phyloP scores from a whole-genome alignment of 2,329 filamentous ascomycete species.

The Gyromitra esculenta region DNA sequence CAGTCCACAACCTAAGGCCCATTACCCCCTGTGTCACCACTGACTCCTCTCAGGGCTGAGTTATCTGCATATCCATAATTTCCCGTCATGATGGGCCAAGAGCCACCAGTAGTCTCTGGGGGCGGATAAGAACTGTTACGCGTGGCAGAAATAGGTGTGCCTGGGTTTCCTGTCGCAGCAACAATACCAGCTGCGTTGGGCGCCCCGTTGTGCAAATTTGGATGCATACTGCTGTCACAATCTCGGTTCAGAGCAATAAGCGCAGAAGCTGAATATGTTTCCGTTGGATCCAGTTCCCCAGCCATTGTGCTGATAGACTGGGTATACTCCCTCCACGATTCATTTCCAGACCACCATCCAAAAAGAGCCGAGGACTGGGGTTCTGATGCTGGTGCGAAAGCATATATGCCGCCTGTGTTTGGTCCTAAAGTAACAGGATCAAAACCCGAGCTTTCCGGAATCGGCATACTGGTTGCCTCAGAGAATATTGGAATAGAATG shows the following conservation, averaged over 20 bases:
- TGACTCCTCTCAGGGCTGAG: constrained; percentile 45
- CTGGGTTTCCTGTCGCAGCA: constrained; percentile 34
- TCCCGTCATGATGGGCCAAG: constrained; percentile 45
- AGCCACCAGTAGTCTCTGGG: constrained; percentile 31
- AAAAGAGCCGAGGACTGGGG: constrained; percentile 22
- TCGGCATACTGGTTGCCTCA: constrained; percentile 7
- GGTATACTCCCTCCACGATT: constrained; percentile 52
- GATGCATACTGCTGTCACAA: constrained; percentile 49
- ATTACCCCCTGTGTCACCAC: constrained; percentile 36
- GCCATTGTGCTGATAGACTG: constrained; percentile 51
- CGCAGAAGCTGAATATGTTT: constrained; percentile 53
- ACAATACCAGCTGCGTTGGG: constrained; percentile 35
- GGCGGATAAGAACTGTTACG: constrained; percentile 35
- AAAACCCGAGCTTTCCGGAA: constrained; percentile 22
- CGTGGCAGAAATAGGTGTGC: constrained; percentile 36
- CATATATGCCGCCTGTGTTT: constrained; percentile 16
- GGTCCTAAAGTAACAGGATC: constrained; percentile 34
- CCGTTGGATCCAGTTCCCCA: constrained; percentile 51
- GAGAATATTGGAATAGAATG: constrained; percentile 36
- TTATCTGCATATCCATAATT: constrained; percentile 49
- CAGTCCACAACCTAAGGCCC: constrained; percentile 19
- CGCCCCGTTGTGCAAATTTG: constrained; percentile 42
- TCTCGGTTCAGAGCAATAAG: constrained; percentile 53
- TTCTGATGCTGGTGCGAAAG: constrained; percentile 31
- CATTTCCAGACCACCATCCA: constrained; percentile 50